Conservation (phyloP, 208 protist genomes). For the Trypanosoma cruzi region DNA sequence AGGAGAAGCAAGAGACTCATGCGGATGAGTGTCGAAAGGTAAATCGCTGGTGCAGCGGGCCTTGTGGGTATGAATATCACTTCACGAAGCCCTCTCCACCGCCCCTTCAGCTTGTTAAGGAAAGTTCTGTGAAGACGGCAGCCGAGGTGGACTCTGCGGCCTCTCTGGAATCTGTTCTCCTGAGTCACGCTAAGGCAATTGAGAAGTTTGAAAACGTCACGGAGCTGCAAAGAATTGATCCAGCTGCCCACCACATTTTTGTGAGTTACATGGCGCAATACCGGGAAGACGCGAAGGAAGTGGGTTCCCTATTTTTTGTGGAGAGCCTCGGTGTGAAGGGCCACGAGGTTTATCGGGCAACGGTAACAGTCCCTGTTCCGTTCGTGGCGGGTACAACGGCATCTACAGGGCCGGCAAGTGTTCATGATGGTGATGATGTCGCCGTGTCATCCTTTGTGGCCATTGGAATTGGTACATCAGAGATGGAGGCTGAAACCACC, state of each 20-base stretch:
- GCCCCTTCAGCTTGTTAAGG: conserved; percentile 42
- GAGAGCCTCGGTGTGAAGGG: conserved; percentile 60
- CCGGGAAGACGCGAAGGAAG: neutral
- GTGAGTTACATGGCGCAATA: conserved; percentile 51
- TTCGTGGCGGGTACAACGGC: neutral
- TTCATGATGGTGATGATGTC: neutral
- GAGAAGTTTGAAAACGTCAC: conserved; percentile 31
- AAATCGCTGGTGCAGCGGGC: conserved; percentile 68
- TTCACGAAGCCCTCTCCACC: conserved; percentile 52
- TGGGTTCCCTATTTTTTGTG: conserved; percentile 53
- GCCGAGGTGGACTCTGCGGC: conserved; percentile 7
- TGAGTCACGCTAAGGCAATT: conserved; percentile 61
- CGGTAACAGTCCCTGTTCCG: conserved; percentile 63
- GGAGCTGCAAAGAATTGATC: conserved; percentile 39
- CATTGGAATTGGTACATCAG: conserved; percentile 66
- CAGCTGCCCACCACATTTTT: conserved; percentile 37
- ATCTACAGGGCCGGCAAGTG: neutral
- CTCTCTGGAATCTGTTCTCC: conserved; percentile 60
- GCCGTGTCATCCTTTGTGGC: conserved; percentile 56
- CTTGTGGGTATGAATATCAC: conserved; percentile 52
- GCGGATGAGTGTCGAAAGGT: conserved; percentile 67
- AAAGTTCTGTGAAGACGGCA: neutral
- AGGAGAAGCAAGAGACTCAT: conserved; percentile 52
- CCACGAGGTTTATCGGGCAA: conserved; percentile 71
- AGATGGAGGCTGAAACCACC: conserved; percentile 49